phyloP scores from a whole-genome alignment of 108 stramenopile species.

The Pinguiococcus pyrenoidosus region DNA sequence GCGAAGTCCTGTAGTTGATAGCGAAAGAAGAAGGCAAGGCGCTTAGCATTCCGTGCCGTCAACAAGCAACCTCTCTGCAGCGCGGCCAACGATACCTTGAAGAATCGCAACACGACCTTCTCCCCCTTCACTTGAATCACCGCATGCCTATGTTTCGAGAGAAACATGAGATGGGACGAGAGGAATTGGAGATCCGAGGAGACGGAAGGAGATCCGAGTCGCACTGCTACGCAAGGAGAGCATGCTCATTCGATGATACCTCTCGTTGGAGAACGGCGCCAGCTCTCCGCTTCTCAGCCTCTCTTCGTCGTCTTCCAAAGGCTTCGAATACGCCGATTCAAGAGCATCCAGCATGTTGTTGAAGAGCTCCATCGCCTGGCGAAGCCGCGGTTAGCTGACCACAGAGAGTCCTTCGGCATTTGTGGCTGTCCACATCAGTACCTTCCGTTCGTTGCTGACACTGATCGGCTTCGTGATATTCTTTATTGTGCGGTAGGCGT shows the following conservation, averaged over 20 bases:
- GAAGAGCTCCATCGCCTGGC: no score
- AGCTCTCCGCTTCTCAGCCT: neutral
- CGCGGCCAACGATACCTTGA: no score
- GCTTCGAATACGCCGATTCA: no score
- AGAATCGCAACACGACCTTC: constrained; percentile 23
- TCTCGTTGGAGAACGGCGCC: neutral
- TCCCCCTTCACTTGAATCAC: constrained; percentile 33
- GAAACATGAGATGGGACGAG: neutral
- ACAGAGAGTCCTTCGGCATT: neutral
- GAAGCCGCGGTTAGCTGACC: no score
- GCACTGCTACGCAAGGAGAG: neutral
- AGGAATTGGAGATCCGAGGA: neutral
- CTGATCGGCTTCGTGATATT: constrained; percentile 12
- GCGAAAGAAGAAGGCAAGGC: no score
- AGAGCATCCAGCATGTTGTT: no score
- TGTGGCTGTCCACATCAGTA: neutral
- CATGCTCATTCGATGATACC: neutral
- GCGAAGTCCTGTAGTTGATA: no score
- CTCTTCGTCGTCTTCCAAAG: constrained; percentile 1
- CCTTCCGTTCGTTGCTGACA: neutral
- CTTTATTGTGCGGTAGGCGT: constrained; percentile 10
- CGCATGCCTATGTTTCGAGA: constrained; percentile 29
- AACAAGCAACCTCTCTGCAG: no score
- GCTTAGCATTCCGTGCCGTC: no score
- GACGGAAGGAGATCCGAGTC: neutral